Base-by-base conservation (phyloP, 768 basidiomycete species). In the Lentinus tigrinus region DNA sequence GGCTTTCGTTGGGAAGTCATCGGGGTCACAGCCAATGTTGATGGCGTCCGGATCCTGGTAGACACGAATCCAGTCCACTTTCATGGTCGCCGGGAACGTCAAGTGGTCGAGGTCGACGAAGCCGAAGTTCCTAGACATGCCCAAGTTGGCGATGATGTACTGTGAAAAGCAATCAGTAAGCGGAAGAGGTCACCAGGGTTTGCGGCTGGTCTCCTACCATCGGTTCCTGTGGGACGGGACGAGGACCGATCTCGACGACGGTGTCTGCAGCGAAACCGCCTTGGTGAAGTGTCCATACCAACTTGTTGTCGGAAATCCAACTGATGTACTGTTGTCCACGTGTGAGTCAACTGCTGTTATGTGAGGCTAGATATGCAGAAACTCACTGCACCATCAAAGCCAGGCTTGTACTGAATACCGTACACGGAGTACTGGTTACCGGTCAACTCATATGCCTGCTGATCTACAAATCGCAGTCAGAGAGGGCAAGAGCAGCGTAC, bases 141-240 rank as follows among this genome's bases (percentile, higher is more conserved):
- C 86, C 70, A 85, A 64, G 69, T 85, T 86, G 21, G 74, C 62
- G 52, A 88, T 74, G 64, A 85, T 77, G 53, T 84, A 82, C 80
- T 83, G 49, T 26, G n/a, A 28, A 14, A 16, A 3, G 16, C 24
- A 26, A 16, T 9, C 7, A 38, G 27, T 40, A 17, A 21, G 2
- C 14, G 11, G 13, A 50, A 40, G 31, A 4, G 57, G 47, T 54
- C 23, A 19, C 11, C 8, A 4, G 3, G 5, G 7, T 36, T 26
- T 2, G 7, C 11, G 39, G 4, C 1, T 34, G 46, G 9, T 10
- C 16, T 16, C 58, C 91, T 67, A 88, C 88, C 88, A 95, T 85
- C 2, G 93, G 93, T 69, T 96, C 93, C 63, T 89, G 85, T 0
- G 93, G 83, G 43, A 95, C 75, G 14, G 89, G 85, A 57, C 94